These are phyloP conservation scores for Chaetoceros tenuissimus DNA, from an alignment of 108 stramenopile species.

Conservation along the genomic window DNA sequence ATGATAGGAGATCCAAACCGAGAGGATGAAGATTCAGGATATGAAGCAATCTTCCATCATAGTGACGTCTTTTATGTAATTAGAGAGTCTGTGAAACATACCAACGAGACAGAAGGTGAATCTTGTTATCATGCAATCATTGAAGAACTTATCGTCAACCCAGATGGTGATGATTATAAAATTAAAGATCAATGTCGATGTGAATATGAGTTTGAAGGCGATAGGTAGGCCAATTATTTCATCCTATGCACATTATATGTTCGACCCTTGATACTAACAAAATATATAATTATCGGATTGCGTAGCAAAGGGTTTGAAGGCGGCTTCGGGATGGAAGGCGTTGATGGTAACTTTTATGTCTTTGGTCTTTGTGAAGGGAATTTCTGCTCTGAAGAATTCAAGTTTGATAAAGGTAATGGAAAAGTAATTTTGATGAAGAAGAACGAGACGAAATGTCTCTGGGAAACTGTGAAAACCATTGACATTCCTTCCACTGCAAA, in stretches of 20 bases:
- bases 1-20: conserved; percentile 44
- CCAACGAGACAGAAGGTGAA: background rate
- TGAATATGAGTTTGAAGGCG: conserved; percentile 52
- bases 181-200: conserved; percentile 25
- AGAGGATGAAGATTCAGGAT: conserved; percentile 50
- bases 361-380: conserved; percentile 75
- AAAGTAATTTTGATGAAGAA: conserved; percentile 51
- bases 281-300: too few relatives aligned
- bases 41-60: conserved; percentile 49
- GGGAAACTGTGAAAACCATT: conserved; percentile 40
- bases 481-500: conserved; percentile 37
- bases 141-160: conserved; percentile 23
- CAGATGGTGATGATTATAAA: conserved; percentile 32
- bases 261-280: background rate
- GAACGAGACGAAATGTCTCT: conserved; percentile 21
- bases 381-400: conserved; percentile 43
- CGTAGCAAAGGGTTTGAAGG: conserved; percentile 72
- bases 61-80: conserved; percentile 53
- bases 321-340: conserved; percentile 33
- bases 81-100: conserved; percentile 42
- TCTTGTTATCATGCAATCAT: conserved; percentile 34
- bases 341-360: conserved; percentile 32
- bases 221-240: conserved; percentile 4
- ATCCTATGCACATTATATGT: background rate
- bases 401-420: conserved; percentile 54